These are phyloP conservation scores for Amauroascus niger DNA, from an alignment of 2,329 filamentous ascomycete genomes.

Conservation along the genomic window DNA sequence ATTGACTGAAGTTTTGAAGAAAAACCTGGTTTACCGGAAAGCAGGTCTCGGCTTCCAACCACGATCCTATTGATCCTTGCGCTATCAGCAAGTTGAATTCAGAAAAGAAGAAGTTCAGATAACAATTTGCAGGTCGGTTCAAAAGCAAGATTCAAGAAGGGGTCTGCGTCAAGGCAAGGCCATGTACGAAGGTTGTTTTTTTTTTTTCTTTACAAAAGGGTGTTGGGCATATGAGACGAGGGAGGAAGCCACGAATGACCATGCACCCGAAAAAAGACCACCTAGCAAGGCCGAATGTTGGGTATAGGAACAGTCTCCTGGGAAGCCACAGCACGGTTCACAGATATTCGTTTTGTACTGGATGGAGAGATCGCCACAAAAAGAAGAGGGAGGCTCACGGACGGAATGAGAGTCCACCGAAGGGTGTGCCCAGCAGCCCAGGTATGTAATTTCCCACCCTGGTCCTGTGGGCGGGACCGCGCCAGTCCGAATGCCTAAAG, in stretches of 20 bases:
- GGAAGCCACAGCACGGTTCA: neutral
- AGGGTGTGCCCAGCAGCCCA: no score
- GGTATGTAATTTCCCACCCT: neutral
- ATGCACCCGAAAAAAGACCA: neutral
- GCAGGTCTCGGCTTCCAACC: neutral
- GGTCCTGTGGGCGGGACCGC: neutral
- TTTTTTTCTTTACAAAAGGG: neutral
- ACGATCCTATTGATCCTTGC: neutral
- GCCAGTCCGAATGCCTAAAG: neutral
- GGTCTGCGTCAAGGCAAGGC: neutral
- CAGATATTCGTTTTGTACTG: neutral
- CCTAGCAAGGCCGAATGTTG: no score
- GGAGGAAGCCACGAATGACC: neutral
- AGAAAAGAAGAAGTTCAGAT: no score
- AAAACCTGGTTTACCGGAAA: neutral
- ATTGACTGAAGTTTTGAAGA: neutral
- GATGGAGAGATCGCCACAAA: neutral
- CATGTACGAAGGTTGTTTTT: neutral
- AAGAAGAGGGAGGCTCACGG: conserved; percentile 2
- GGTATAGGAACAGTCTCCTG: neutral
- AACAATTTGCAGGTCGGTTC: no score
- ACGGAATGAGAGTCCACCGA: no score
- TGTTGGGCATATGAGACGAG: neutral
- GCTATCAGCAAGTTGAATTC: neutral
- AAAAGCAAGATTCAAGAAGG: neutral